A percentile compares a stretch with the other conserved stretches of the same genome.
Evolutionary conservation across 2,329 filamentous ascomycete genomes (phyloP).

Genomic region (Ceratocystis huliohia): DNA sequence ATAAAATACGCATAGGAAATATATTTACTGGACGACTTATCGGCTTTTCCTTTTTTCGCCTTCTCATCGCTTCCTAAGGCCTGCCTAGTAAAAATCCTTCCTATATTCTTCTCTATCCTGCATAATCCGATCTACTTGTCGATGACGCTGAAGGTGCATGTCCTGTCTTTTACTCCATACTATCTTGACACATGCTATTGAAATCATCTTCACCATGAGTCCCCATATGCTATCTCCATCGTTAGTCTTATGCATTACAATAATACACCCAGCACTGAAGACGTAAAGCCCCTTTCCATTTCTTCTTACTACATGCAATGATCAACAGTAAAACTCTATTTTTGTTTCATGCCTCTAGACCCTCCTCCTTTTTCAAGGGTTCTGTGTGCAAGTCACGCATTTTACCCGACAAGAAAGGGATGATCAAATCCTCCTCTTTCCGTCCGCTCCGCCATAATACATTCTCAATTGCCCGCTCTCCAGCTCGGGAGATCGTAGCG

Average conservation of each 20-base stretch:
- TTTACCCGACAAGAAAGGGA: background rate
- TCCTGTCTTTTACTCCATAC: background rate
- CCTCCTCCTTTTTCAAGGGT: background rate
- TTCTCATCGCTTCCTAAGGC: too few species aligned
- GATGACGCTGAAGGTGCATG: slow-evolving; percentile 1
- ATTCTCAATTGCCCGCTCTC: background rate
- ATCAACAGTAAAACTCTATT: background rate
- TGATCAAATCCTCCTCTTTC: background rate
- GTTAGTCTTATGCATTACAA: background rate
- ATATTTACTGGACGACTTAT: too few species aligned
- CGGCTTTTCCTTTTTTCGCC: too few species aligned
- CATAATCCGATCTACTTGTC: background rate
- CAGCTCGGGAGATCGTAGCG: background rate
- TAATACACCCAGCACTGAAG: background rate
- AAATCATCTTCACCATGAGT: too few species aligned
- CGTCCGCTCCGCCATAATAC: background rate
- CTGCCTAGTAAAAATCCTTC: background rate
- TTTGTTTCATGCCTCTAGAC: background rate
- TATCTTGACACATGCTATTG: background rate
- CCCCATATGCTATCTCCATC: too few species aligned
- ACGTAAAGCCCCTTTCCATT: background rate
- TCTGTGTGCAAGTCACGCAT: background rate
- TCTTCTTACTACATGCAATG: background rate
- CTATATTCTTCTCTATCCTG: background rate
- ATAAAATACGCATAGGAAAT: too few species aligned